phyloP scores from a whole-genome alignment of 306 rosid genomes.

The Cicer judaicum region DNA sequence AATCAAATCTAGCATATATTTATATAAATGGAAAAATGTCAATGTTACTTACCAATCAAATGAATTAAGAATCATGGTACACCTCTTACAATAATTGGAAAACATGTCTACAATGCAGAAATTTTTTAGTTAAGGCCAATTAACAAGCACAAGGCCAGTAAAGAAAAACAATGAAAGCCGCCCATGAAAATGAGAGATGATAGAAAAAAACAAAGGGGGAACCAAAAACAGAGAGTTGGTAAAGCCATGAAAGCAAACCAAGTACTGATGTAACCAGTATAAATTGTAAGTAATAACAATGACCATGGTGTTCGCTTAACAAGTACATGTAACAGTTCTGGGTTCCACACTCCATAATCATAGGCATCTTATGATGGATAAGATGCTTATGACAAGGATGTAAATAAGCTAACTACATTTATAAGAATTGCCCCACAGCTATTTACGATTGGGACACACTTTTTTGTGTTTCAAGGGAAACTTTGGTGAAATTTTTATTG shows the following conservation, averaged over 20 bases:
- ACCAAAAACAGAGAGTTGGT: background rate
- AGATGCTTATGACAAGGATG: constrained; percentile 2
- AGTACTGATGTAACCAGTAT: background rate
- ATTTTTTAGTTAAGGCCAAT: background rate
- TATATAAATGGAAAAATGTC: background rate
- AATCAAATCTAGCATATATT: background rate
- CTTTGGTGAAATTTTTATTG: background rate
- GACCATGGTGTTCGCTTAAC: background rate
- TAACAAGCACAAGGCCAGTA: background rate
- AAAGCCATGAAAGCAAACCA: constrained; percentile 25
- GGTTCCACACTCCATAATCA: background rate
- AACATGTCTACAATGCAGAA: background rate
- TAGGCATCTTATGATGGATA: constrained; percentile 4
- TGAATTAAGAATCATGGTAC: background rate
- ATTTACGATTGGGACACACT: background rate
- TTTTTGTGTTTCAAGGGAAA: constrained; percentile 3
- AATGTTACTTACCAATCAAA: background rate
- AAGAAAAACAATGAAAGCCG: background rate
- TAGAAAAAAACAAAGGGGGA: background rate
- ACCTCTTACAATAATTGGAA: background rate
- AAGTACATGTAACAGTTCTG: background rate
- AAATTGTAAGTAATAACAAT: constrained; percentile 6
- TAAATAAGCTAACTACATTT: background rate
- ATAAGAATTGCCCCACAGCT: background rate
- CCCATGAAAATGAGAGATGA: constrained; percentile 14